These are phyloP conservation scores for Dryas alaskensis DNA, from an alignment of 306 rosid genomes.

Conservation along the genomic window DNA sequence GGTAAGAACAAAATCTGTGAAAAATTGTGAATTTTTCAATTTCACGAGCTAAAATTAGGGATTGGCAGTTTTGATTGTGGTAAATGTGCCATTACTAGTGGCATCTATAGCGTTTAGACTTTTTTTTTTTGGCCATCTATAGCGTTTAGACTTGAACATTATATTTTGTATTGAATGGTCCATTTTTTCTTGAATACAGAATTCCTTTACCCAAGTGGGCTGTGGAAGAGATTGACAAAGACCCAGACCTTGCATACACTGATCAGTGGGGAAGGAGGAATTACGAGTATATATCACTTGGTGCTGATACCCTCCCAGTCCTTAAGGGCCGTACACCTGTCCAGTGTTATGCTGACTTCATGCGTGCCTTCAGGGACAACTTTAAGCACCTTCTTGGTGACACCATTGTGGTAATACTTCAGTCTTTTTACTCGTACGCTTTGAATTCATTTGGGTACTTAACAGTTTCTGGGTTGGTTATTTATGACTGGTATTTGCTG, in stretches of 20 bases:
- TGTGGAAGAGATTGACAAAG: conserved; percentile 68
- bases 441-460: neutral
- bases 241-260: conserved; percentile 81
- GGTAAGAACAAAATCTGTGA: neutral
- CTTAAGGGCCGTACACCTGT: conserved; percentile 93
- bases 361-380: conserved; percentile 80
- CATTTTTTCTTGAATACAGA: conserved; percentile 36
- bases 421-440: neutral
- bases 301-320: conserved; percentile 75
- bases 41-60: too few species aligned
- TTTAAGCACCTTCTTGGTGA: conserved; percentile 82
- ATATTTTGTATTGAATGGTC: neutral
- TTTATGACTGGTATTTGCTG: neutral
- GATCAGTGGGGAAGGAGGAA: conserved; percentile 99
- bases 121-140: neutral
- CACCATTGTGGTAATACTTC: conserved; percentile 71
- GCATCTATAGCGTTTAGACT: too few species aligned
- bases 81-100: too few species aligned
- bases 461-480: neutral
- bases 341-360: conserved; percentile 90
- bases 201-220: conserved; percentile 96
- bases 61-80: too few species aligned
- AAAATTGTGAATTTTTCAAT: neutral
- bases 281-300: conserved; percentile 78
- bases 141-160: too few species aligned